These are phyloP conservation scores for Oryza punctata DNA, from an alignment of 176 grass and related monocot species.

Conservation along the genomic window DNA sequence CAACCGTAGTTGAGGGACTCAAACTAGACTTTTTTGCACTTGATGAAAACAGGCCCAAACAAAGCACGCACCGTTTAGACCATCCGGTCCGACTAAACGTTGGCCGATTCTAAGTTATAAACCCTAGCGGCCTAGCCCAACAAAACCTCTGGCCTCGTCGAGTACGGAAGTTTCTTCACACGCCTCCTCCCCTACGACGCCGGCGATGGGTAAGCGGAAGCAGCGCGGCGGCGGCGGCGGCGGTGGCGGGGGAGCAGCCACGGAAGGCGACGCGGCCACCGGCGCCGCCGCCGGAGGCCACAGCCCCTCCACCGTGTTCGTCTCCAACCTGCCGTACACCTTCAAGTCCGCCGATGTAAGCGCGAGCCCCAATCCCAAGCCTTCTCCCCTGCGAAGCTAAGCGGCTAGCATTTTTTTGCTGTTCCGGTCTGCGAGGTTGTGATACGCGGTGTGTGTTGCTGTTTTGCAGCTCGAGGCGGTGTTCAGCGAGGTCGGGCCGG, in stretches of 20 bases:
- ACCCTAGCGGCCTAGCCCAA: conserved; percentile 40
- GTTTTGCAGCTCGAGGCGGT: conserved; percentile 67
- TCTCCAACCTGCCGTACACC: conserved; percentile 85
- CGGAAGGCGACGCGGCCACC: neutral
- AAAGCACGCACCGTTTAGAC: no score
- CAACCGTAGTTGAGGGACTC: no score
- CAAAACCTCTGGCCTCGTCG: neutral
- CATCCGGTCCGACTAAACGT: no score
- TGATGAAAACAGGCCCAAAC: no score
- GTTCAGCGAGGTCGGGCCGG: conserved; percentile 86
- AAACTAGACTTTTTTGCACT: no score
- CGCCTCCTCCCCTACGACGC: conserved; percentile 9
- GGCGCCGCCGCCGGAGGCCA: conserved; percentile 26
- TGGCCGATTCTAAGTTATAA: neutral
- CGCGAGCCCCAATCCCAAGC: neutral
- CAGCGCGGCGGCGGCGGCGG: conserved; percentile 29
- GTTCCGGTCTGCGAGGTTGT: neutral
- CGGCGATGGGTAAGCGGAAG: conserved; percentile 80
- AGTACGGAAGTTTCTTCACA: neutral
- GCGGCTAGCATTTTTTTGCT: neutral
- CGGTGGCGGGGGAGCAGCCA: neutral
- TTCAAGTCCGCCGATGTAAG: conserved; percentile 81
- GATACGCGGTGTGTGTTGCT: neutral
- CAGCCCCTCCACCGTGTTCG: conserved; percentile 81
- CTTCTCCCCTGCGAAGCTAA: neutral